Evolutionary conservation across 257 asterid species (phyloP).

Genomic region (Solanum tarijense): DNA sequence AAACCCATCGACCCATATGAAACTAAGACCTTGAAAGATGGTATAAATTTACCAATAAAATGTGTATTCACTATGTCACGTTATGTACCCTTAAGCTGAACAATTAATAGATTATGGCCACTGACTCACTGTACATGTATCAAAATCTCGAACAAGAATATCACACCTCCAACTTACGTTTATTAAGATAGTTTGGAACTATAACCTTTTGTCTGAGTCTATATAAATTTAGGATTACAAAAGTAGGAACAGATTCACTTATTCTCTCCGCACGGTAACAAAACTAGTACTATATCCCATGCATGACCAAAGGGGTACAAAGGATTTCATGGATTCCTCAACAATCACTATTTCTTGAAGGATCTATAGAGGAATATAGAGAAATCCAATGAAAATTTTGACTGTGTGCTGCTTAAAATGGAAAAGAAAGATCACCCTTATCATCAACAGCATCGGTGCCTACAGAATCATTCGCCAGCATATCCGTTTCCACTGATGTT

Average conservation of each 20-base stretch:
- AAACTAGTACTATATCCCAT: background rate
- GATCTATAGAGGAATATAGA: background rate
- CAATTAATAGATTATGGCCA: background rate
- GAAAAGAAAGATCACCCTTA: conserved; percentile 30
- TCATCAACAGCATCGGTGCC: conserved; percentile 20
- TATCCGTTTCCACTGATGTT: conserved; percentile 39
- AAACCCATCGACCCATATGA: background rate
- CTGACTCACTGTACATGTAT: background rate
- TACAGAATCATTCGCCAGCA: conserved; percentile 37
- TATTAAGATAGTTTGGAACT: background rate
- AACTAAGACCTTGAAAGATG: background rate
- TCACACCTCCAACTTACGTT: background rate
- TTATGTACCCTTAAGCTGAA: background rate
- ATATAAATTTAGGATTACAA: background rate
- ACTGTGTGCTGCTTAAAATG: background rate
- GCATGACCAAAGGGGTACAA: background rate
- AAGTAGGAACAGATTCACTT: background rate
- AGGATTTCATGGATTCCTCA: background rate
- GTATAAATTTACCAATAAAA: background rate
- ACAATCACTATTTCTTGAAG: background rate
- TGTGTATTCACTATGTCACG: background rate
- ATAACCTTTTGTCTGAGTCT: background rate
- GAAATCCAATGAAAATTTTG: background rate
- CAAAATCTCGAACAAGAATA: background rate
- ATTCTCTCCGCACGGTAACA: background rate